Percentiles rank a stretch among this genome's conserved stretches.
Evolutionary conservation across 2,329 filamentous ascomycete species (phyloP).

Genomic region (Zymoseptoria passerinii): DNA sequence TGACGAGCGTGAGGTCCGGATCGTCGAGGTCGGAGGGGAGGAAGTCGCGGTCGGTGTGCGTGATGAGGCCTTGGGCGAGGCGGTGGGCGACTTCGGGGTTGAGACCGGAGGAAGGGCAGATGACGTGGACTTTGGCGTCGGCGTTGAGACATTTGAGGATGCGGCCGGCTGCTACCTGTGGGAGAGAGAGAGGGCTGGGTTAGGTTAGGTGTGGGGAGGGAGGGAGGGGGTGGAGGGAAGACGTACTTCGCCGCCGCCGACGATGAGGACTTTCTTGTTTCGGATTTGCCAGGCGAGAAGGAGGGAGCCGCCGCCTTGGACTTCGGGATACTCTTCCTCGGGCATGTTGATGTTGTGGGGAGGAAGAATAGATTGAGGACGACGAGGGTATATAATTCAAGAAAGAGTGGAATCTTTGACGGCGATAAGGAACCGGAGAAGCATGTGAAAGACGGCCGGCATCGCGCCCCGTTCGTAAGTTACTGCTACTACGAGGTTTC

Average conservation of each 20-base stretch:
- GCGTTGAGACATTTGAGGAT: constrained; percentile 93
- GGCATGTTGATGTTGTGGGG: constrained; percentile 4
- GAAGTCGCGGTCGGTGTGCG: constrained; percentile 75
- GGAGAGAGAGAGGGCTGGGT: constrained; percentile 2
- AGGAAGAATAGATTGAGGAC: not conserved
- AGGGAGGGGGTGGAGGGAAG: constrained; percentile 7
- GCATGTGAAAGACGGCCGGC: too few species aligned
- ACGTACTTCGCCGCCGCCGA: constrained; percentile 86
- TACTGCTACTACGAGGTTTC: too few species aligned
- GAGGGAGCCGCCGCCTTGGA: constrained; percentile 84
- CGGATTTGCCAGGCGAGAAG: constrained; percentile 94
- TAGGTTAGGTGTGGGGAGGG: constrained; percentile 13
- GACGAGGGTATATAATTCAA: too few species aligned
- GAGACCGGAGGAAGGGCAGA: constrained; percentile 67
- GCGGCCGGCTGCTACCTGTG: constrained; percentile 84
- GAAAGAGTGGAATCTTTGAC: too few species aligned
- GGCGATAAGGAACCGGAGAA: too few species aligned
- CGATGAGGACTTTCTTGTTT: constrained; percentile 79
- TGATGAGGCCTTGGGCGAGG: constrained; percentile 64
- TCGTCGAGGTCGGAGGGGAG: constrained; percentile 76
- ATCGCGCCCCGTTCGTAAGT: too few species aligned
- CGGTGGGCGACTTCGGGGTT: constrained; percentile 84
- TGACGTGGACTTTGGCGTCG: constrained; percentile 79
- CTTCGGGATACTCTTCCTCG: constrained; percentile 48
- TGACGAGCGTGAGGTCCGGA: constrained; percentile 65